Conservation (phyloP, 2,329 filamentous ascomycete species). For the Pseudogymnoascus sp. region DNA sequence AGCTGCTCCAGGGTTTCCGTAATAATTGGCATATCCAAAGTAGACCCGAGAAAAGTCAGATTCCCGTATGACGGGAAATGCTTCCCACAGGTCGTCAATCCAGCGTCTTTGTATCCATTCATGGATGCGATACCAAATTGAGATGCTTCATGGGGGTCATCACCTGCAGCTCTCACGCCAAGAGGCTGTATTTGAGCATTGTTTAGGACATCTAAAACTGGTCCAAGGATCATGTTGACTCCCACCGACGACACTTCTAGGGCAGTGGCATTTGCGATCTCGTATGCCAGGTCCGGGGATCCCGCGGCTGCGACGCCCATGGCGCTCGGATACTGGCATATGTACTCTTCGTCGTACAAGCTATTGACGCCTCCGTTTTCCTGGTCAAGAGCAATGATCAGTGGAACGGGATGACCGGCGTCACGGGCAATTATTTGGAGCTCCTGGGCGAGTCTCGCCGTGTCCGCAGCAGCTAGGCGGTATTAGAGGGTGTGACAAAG, state of each 20-base stretch:
- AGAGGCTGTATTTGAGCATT: conserved; percentile 87
- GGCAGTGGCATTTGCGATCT: conserved; percentile 86
- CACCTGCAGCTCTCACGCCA: conserved; percentile 80
- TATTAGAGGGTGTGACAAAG: conserved; percentile 7
- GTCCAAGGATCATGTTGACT: conserved; percentile 91
- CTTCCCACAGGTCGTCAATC: conserved; percentile 83
- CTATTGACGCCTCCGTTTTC: conserved; percentile 98
- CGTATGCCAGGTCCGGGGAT: conserved; percentile 74
- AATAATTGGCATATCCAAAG: conserved; percentile 87
- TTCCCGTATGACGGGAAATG: conserved; percentile 97
- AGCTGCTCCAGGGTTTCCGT: conserved; percentile 90
- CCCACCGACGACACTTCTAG: conserved; percentile 88
- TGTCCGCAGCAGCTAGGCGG: conserved; percentile 73
- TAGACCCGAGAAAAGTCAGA: conserved; percentile 84
- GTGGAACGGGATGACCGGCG: conserved; percentile 79
- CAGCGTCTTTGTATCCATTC: conserved; percentile 86
- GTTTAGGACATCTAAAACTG: conserved; percentile 86
- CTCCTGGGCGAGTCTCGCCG: conserved; percentile 79
- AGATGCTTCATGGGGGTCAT: conserved; percentile 91
- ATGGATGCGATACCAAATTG: conserved; percentile 86
- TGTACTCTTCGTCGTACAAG: conserved; percentile 89
- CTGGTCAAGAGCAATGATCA: conserved; percentile 88
- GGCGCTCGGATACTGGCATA: conserved; percentile 91
- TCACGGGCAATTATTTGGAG: conserved; percentile 87
- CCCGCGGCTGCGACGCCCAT: conserved; percentile 96